These are phyloP conservation scores for Acanthochlamys bracteata DNA, from an alignment of 106 monocot genomes.

Conservation along the genomic window DNA sequence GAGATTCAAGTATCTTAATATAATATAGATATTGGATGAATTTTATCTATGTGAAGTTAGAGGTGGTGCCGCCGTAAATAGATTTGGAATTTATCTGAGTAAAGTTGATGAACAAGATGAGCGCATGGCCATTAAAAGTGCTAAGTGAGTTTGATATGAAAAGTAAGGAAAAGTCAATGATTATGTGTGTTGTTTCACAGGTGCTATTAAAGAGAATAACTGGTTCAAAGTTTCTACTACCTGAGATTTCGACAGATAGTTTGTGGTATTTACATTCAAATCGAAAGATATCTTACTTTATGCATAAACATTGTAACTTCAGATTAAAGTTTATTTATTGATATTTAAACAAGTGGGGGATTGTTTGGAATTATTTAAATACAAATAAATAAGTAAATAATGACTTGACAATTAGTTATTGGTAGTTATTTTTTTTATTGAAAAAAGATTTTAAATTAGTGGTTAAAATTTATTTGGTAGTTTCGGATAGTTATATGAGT, in stretches of 20 bases:
- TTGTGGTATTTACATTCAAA: neutral
- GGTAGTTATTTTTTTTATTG: no score
- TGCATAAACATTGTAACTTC: neutral
- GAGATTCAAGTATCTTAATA: no score
- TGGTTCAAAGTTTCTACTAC: neutral
- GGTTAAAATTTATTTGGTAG: no score
- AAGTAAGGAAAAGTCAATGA: no score
- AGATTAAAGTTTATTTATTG: neutral
- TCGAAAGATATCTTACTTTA: neutral
- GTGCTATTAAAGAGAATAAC: neutral
- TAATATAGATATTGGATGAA: neutral
- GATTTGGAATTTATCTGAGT: neutral
- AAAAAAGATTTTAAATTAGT: no score
- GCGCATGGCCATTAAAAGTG: neutral
- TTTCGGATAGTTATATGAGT: no score
- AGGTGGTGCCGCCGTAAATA: neutral
- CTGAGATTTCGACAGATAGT: neutral
- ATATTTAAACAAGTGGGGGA: neutral
- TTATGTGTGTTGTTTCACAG: neutral
- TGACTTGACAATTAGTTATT: no score
- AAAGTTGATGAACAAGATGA: neutral
- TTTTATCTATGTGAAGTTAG: neutral
- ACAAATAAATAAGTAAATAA: no score
- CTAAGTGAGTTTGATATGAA: neutral
- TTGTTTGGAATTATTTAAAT: no score